Evolutionary conservation across 148 eudicot species (phyloP).

Genomic region (Nepenthes gracilis): DNA sequence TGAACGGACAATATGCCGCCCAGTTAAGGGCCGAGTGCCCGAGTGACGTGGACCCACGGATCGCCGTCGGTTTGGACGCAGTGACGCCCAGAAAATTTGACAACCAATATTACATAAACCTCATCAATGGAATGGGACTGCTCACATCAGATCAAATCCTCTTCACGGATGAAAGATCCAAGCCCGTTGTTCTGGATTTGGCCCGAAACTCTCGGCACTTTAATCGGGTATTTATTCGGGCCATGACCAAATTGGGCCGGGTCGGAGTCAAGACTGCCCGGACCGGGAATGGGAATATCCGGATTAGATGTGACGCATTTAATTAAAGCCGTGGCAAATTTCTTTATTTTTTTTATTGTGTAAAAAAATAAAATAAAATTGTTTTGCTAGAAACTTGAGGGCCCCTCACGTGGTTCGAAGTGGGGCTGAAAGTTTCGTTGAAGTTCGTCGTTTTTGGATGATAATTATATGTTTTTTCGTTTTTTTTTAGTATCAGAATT

Average conservation of each 20-base stretch:
- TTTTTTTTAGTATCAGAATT: too few relatives aligned
- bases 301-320: slow-evolving; percentile 26
- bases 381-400: too few relatives aligned
- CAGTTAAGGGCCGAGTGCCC: slow-evolving; percentile 65
- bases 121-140: slow-evolving; percentile 63
- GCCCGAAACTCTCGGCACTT: slow-evolving; percentile 12
- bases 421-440: too few relatives aligned
- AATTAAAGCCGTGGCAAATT: slow-evolving; percentile 7
- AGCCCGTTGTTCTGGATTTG: slow-evolving; percentile 29
- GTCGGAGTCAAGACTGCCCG: slow-evolving; percentile 17
- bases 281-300: slow-evolving; percentile 22
- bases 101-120: slow-evolving; percentile 47
- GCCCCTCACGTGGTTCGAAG: too few relatives aligned
- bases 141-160: slow-evolving; percentile 77
- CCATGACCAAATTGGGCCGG: slow-evolving; percentile 37
- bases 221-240: slow-evolving; percentile 14
- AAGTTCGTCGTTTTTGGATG: too few relatives aligned
- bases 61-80: slow-evolving; percentile 75
- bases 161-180: slow-evolving; percentile 57
- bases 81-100: slow-evolving; percentile 54
- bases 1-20: slow-evolving; percentile 33
- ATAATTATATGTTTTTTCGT: too few relatives aligned
- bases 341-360: too few relatives aligned
- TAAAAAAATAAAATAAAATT: too few relatives aligned
- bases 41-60: slow-evolving; percentile 49